A percentile compares a stretch with the other conserved stretches of the same genome.
Evolutionary conservation across 345 rosid species (phyloP).

Genomic region (Eucalyptus guilfoylei): DNA sequence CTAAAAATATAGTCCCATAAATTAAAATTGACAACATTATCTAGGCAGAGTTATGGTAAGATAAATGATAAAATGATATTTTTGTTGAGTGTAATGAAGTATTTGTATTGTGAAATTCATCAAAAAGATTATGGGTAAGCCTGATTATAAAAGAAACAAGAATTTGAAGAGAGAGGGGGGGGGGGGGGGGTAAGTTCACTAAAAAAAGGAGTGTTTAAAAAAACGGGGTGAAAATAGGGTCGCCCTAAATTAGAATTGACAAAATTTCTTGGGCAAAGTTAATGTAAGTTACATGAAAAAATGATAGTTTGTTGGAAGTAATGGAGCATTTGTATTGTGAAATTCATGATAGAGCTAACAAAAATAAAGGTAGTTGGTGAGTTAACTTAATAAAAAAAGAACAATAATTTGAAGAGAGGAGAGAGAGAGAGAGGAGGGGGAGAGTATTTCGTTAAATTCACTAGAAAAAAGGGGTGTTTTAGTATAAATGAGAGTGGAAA

Average conservation of each 20-base stretch:
- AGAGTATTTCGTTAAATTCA: not conserved
- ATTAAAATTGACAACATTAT: not conserved
- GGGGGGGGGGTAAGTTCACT: no score
- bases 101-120: not conserved
- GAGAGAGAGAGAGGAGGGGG: not conserved
- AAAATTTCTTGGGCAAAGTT: not conserved
- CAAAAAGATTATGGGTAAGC: no score
- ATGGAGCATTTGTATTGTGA: not conserved
- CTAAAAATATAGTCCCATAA: not conserved
- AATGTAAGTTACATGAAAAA: not conserved
- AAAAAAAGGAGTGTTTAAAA: no score
- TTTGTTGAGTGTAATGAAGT: not conserved
- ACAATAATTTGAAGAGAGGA: no score
- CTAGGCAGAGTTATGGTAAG: not conserved
- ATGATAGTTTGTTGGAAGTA: not conserved
- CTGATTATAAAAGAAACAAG: no score
- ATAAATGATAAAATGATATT: not conserved
- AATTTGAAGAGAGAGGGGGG: no score
- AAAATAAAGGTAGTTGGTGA: not conserved
- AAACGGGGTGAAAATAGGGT: no score
- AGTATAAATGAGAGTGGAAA: not conserved
- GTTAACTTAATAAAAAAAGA: no score
- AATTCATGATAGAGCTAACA: not conserved
- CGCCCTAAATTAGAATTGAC: not conserved
- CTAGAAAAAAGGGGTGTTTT: fast-evolving